Base-by-base conservation (phyloP, 106 monocot species). In the Phalaenopsis aphrodite region DNA sequence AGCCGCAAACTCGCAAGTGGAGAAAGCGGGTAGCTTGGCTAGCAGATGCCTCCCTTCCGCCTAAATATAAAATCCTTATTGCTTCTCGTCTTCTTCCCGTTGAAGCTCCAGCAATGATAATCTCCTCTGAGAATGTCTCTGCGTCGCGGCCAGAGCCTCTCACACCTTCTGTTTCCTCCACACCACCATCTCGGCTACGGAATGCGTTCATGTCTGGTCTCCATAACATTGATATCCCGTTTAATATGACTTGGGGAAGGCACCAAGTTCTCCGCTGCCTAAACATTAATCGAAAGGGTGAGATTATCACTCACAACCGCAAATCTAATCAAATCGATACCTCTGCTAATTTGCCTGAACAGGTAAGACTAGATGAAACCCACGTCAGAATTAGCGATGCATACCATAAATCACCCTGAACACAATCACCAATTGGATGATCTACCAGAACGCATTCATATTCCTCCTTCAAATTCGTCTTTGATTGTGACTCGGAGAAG, bases 191-290 rank as follows among this genome's bases (percentile, higher is more conserved):
- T 9, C 48, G n/a, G 45, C n/a, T 4, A 16, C 19, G 75, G 11
- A 11, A 9, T 5, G 36, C 61, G 56, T 2, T 21, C 8, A 75
- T 45, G 45, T 24, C 78, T 5, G 15, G 8, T 39, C 49, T 75
- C 67, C 76, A 77, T 56, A 46, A 82, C 80, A 81, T 81, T 78
- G 80, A 79, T 9, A 84, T 86, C 67, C 91, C 91, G 42, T 71
- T 81, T 10, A 55, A 86, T 45, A 88, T 83, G 86, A 83, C 80
- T 45, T 91, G 86, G 88, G 91, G 91, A 10, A 81, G 24, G 79
- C 81, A 85, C 79, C 52, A 75, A 8, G 18, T 81, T 17, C 86
- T 88, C 78, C 90, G 88, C 19, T 85, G 84, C 84, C 48, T 58
- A 30, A 82, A 72, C 68, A 68, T 81, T 75, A 78, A 83, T 78